These are phyloP conservation scores for Prunus yedoensis DNA, from an alignment of 331 rosid species.

Conservation along the genomic window DNA sequence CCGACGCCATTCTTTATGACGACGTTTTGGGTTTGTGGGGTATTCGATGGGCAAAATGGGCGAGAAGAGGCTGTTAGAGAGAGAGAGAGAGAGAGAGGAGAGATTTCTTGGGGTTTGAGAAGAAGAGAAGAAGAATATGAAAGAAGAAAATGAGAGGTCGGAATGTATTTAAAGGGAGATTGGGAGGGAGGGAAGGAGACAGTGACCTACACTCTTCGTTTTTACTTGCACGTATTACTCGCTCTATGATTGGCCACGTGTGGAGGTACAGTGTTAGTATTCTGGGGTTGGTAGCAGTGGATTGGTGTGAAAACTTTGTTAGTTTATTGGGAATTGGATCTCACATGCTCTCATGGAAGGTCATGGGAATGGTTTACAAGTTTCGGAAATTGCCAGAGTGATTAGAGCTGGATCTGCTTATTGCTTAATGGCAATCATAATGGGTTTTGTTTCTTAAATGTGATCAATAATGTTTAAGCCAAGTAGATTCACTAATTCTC, in stretches of 20 bases:
- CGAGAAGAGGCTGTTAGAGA: too few species aligned
- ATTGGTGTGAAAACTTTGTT: neutral
- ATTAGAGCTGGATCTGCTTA: constrained; percentile 10
- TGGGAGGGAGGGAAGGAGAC: constrained; percentile 17
- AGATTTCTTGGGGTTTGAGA: neutral
- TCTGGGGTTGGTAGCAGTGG: neutral
- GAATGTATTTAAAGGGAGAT: constrained; percentile 23
- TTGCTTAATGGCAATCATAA: constrained; percentile 3
- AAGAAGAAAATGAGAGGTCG: constrained; percentile 1
- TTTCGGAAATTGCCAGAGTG: neutral
- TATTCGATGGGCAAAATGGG: neutral
- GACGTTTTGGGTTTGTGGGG: neutral
- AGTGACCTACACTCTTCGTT: neutral
- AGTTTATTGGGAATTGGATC: neutral
- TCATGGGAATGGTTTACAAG: neutral
- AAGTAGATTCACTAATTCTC: neutral
- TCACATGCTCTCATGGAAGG: neutral
- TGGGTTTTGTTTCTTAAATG: neutral
- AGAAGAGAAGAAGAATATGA: neutral
- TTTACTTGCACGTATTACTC: neutral
- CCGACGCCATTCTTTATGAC: constrained; percentile 49
- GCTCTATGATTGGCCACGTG: neutral
- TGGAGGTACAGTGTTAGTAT: neutral
- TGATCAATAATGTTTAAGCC: neutral
- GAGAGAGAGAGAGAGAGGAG: neutral